phyloP scores from a whole-genome alignment of 495 filamentous ascomycete genomes.

The Penicillium longicatenatum region DNA sequence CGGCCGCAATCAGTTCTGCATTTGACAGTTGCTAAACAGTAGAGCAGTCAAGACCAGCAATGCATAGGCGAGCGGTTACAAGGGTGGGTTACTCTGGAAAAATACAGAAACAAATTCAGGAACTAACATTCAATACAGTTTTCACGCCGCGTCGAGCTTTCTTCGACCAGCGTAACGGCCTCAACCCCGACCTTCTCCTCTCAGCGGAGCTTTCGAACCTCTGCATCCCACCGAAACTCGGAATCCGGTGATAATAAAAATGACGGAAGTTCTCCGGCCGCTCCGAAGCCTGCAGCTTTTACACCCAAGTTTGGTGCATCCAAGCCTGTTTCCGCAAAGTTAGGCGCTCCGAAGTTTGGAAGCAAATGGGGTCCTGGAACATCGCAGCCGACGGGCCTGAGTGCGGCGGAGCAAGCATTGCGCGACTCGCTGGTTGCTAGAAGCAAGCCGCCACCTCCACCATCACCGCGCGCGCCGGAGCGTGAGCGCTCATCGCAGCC shows the following conservation, averaged over 20 bases:
- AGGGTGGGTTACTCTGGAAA: conserved; percentile 29
- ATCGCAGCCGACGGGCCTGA: conserved; percentile 29
- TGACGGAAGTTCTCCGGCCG: conserved; percentile 5
- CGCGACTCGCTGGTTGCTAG: conserved; percentile 34
- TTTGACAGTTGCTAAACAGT: conserved; percentile 26
- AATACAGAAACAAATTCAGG: neutral
- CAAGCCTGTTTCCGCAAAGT: neutral
- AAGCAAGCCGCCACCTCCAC: conserved; percentile 10
- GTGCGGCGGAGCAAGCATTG: conserved; percentile 37
- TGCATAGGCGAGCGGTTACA: conserved; percentile 41
- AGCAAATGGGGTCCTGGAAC: conserved; percentile 28
- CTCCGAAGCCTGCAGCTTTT: conserved; percentile 5
- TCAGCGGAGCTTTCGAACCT: conserved; percentile 35
- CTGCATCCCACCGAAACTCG: conserved; percentile 25
- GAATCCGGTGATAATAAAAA: conserved; percentile 19
- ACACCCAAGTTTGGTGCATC: conserved; percentile 14
- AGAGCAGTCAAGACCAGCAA: conserved; percentile 23
- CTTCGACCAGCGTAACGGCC: conserved; percentile 23
- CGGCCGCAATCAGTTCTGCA: conserved; percentile 3
- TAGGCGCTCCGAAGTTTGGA: conserved; percentile 22
- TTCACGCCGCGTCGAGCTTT: conserved; percentile 33
- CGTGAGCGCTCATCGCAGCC: neutral
- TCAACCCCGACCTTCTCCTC: conserved; percentile 22
- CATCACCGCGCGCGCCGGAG: conserved; percentile 3
- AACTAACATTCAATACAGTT: conserved; percentile 18